Percentiles rank a stretch among this genome's conserved stretches.
Conservation (phyloP, 768 basidiomycete genomes). For the Sarcodon sp. region DNA sequence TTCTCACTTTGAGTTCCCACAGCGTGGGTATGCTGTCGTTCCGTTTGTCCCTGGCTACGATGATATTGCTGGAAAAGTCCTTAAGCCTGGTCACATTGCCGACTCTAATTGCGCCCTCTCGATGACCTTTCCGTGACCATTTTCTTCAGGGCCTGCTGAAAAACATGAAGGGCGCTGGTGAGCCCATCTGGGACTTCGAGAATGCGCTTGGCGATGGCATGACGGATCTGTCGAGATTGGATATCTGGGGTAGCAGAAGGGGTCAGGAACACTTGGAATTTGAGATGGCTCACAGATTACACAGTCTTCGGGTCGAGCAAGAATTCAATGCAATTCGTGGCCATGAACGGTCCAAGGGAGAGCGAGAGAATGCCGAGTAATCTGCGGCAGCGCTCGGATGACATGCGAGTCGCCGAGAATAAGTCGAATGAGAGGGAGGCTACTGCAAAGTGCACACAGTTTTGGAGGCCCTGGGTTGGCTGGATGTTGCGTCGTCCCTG, state of each 20-base stretch:
- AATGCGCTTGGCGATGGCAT: conserved; percentile 7
- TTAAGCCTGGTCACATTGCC: conserved; percentile 17
- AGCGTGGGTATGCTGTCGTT: conserved; percentile 18
- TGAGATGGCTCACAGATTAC: conserved; percentile 13
- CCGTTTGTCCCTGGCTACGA: conserved; percentile 15
- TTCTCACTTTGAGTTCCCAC: background rate
- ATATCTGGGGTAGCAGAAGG: conserved; percentile 13
- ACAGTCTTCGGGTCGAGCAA: conserved; percentile 8
- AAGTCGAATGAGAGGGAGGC: too few species aligned
- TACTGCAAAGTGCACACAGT: too few species aligned
- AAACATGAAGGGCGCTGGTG: conserved; percentile 20
- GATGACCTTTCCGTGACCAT: conserved; percentile 20
- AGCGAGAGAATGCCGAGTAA: too few species aligned
- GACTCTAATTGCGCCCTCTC: conserved; percentile 18
- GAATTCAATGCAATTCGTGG: too few species aligned
- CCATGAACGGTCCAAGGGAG: too few species aligned
- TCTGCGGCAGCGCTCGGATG: too few species aligned
- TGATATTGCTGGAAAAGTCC: conserved; percentile 13
- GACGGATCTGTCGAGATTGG: conserved; percentile 12
- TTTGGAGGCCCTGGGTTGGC: too few species aligned
- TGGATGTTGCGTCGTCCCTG: too few species aligned
- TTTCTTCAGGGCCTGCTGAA: conserved; percentile 19
- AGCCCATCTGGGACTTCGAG: conserved; percentile 15
- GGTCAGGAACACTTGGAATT: conserved; percentile 14
- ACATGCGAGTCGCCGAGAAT: too few species aligned